phyloP scores from a whole-genome alignment of 306 rosid genomes.

The Potentilla sterilis region DNA sequence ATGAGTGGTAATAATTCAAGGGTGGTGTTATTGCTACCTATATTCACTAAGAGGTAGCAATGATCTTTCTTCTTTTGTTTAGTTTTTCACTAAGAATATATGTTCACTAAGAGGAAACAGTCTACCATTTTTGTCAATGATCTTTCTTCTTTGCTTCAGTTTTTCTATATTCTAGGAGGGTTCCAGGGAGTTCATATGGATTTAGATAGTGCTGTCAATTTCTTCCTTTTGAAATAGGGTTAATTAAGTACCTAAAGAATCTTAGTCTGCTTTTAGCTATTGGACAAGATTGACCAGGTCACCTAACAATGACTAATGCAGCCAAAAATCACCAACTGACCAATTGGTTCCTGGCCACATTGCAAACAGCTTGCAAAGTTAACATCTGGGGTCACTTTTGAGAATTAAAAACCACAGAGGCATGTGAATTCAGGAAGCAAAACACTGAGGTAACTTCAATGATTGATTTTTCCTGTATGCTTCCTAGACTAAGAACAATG shows the following conservation, averaged over 20 bases:
- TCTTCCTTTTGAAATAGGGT: not conserved
- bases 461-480: slow-evolving; percentile 15
- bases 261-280: not conserved
- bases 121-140: not conserved
- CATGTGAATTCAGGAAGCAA: slow-evolving; percentile 26
- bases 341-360: slow-evolving; percentile 25
- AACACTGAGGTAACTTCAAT: slow-evolving; percentile 22
- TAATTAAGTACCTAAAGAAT: not conserved
- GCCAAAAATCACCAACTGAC: slow-evolving; percentile 23
- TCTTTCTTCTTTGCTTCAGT: not conserved
- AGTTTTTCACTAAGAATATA: too few species aligned
- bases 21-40: not conserved
- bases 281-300: slow-evolving; percentile 19
- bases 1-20: not conserved
- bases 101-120: not conserved
- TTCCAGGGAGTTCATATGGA: not conserved
- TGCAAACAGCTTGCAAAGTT: slow-evolving; percentile 26
- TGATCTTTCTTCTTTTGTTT: not conserved
- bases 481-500: slow-evolving; percentile 25
- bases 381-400: slow-evolving; percentile 22
- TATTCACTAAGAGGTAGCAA: not conserved
- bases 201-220: slow-evolving; percentile 13
- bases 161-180: not conserved
- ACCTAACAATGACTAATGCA: slow-evolving; percentile 12
- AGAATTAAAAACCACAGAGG: not conserved